Evolutionary conservation across 768 basidiomycete species (phyloP), one percentile per base, ranked within the genome.

Genomic region (Hydnomerulius pinastri): DNA sequence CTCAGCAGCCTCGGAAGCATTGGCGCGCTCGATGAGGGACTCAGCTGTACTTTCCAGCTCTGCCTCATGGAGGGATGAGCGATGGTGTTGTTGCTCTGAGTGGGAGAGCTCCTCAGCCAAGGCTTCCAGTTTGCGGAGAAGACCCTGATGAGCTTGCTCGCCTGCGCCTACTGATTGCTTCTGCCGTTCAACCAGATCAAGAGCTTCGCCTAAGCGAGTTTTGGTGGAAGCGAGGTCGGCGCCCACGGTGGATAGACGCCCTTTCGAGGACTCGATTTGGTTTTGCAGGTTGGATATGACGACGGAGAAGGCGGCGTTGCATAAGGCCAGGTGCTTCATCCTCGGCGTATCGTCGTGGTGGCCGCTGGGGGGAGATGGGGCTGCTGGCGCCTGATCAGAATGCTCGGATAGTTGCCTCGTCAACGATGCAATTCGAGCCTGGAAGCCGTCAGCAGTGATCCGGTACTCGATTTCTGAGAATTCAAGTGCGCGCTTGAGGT

Each of bases 401-500:
- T 35, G 48, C 62, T 54, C 51, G 66, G 56, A 12, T 50, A 46
- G 63, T 53, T 42, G 65, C 55, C 43, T 50, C 9, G 69, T 57
- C 44, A 56, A 64, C 49, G 43, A 68, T 1, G 72, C 64, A 18
- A 86, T 67, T 50, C 78, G 79, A 28, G 73, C 71, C 59, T 84
- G 76, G 41, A 86, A 65, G 0, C 82, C 77, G 51, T 88, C 78
- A 13, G 82, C 76, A 2, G 81, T 71, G 58, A 88, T 86, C 55
- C 73, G 79, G 21, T 81, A 80, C 67, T 92, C 89, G 3, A 75
- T 72, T 55, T 86, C 77, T 46, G 86, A 70, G 66, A 90, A 92
- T 42, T 86, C 76, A 12, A 91, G 66, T 46, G 85, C 77, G 6
- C 83, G 77, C 43, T 77, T 77, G 23, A 89, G 74, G 39, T 67